These are phyloP conservation scores for Datisca glomerata DNA, from an alignment of 306 rosid genomes.

Conservation along the genomic window DNA sequence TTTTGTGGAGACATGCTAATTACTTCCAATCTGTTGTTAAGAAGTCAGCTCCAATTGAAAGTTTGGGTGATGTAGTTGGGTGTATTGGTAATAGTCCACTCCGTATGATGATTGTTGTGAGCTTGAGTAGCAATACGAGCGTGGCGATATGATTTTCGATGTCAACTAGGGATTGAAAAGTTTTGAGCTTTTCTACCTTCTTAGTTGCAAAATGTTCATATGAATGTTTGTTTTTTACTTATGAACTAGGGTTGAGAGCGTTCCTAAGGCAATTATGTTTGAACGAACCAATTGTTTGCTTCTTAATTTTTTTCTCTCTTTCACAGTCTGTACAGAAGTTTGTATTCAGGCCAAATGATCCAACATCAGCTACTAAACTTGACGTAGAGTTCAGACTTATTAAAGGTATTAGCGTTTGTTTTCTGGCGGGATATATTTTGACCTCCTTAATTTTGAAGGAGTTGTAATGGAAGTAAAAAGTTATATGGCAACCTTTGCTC, in stretches of 20 bases:
- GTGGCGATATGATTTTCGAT: too few species aligned
- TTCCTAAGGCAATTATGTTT: neutral
- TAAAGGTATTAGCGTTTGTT: constrained; percentile 27
- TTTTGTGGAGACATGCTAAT: too few species aligned
- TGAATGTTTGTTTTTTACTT: neutral
- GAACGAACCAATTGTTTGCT: neutral
- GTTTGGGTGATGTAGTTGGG: too few species aligned
- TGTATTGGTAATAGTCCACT: too few species aligned
- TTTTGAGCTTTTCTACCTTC: neutral
- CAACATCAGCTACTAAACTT: constrained; percentile 41
- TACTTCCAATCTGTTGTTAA: too few species aligned
- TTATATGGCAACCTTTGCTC: constrained; percentile 9
- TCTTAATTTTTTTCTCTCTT: constrained; percentile 1
- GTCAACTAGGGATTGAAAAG: too few species aligned
- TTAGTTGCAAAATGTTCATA: neutral
- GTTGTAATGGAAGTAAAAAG: neutral
- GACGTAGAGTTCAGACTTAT: constrained; percentile 51
- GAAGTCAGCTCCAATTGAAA: too few species aligned
- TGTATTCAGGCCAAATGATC: constrained; percentile 61
- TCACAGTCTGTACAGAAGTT: constrained; percentile 48
- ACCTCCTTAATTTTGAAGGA: neutral
- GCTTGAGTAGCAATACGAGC: too few species aligned
- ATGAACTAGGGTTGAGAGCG: neutral
- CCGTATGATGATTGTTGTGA: too few species aligned
- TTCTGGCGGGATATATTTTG: neutral